phyloP scores from a whole-genome alignment of 192 early-diverging fungal species.

The Dimargaris xerosporica region DNA sequence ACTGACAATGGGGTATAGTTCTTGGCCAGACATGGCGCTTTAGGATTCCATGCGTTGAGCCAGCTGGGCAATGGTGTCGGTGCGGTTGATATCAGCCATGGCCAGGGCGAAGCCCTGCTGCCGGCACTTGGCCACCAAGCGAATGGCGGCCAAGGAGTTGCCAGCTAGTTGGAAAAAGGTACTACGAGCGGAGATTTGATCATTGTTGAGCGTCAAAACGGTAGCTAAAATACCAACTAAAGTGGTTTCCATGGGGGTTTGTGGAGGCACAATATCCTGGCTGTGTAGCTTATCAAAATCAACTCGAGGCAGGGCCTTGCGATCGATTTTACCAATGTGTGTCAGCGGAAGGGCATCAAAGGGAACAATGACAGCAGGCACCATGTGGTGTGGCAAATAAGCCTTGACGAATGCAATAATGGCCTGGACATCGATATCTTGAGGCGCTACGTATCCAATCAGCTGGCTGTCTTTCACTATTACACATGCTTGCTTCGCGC shows the following conservation, averaged over 20 bases:
- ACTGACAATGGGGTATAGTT: too few relatives aligned
- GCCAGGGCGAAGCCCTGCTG: background rate
- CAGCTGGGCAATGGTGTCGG: too few relatives aligned
- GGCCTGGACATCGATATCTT: constrained; percentile 5
- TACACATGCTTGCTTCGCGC: too few relatives aligned
- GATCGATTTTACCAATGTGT: constrained; percentile 18
- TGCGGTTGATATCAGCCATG: too few relatives aligned
- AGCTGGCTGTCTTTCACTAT: constrained; percentile 34
- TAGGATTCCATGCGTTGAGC: too few relatives aligned
- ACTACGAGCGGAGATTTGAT: background rate
- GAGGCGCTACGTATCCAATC: constrained; percentile 40
- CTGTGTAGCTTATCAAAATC: background rate
- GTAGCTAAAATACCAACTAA: background rate
- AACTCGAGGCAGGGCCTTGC: constrained; percentile 13
- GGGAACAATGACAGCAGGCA: constrained; percentile 28
- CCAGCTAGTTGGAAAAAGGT: constrained; percentile 3
- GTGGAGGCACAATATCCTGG: background rate
- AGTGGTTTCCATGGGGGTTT: background rate
- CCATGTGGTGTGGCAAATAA: constrained; percentile 43
- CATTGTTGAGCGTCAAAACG: background rate
- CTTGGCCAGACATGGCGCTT: too few relatives aligned
- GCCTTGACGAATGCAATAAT: constrained; percentile 32
- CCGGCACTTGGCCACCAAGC: background rate
- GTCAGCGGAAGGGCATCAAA: constrained; percentile 18
- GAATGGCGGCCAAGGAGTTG: background rate